Percentiles rank a stretch among this genome's conserved stretches.
These are phyloP conservation scores for Aspergillus sp. DNA, from an alignment of 2,329 filamentous ascomycete species.

Conservation along the genomic window DNA sequence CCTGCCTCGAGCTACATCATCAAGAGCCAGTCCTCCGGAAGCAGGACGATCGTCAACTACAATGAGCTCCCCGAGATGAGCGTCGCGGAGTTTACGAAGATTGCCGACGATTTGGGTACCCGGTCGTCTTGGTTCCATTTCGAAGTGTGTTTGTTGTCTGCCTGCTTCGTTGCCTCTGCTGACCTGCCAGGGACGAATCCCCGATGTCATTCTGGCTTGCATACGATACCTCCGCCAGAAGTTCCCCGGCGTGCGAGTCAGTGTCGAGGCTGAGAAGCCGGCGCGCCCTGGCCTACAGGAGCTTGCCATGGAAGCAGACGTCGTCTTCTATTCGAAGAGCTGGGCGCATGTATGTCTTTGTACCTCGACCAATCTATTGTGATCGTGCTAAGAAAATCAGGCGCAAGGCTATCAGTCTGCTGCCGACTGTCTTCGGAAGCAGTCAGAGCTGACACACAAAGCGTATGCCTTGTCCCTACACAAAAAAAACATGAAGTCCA, in stretches of 20 bases:
- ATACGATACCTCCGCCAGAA: conserved; percentile 46
- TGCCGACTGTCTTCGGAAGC: conserved; percentile 42
- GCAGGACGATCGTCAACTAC: conserved; percentile 62
- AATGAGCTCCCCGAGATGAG: conserved; percentile 62
- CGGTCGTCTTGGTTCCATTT: conserved; percentile 57
- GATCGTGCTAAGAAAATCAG: too few relatives aligned
- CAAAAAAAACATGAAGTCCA: neutral
- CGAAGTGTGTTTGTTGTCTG: conserved; percentile 42
- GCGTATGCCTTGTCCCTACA: conserved; percentile 33
- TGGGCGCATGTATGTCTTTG: conserved; percentile 58
- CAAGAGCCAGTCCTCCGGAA: conserved; percentile 49
- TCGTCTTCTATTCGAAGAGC: conserved; percentile 62
- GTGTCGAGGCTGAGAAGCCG: conserved; percentile 66
- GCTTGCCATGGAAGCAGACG: conserved; percentile 54
- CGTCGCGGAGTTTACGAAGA: conserved; percentile 46
- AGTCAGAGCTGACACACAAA: conserved; percentile 32
- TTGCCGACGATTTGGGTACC: conserved; percentile 33
- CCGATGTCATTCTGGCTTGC: conserved; percentile 51
- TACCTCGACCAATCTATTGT: too few relatives aligned
- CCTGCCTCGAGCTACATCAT: conserved; percentile 63
- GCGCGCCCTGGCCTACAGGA: conserved; percentile 49
- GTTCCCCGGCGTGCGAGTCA: conserved; percentile 44
- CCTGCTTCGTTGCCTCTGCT: conserved; percentile 1
- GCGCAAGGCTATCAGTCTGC: conserved; percentile 36
- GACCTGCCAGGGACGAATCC: conserved; percentile 49